Percentiles rank a stretch among this genome's conserved stretches.
These are phyloP conservation scores for Tolypocladium tropicale DNA, from an alignment of 2,329 filamentous ascomycete species.

Conservation along the genomic window DNA sequence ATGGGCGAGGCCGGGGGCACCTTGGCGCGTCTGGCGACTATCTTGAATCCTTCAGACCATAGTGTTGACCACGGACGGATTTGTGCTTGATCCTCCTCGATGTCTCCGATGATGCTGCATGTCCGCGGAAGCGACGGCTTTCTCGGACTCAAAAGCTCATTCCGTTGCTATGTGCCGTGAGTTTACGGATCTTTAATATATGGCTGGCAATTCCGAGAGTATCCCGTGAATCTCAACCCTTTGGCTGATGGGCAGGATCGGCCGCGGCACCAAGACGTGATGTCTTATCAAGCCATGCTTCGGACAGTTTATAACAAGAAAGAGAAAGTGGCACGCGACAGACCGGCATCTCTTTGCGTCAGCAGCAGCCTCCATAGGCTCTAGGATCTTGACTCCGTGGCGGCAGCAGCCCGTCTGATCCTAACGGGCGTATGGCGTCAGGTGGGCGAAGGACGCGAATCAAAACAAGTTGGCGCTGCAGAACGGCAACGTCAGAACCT, in stretches of 20 bases:
- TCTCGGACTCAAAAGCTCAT: background rate
- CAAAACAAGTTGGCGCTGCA: background rate
- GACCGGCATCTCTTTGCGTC: background rate
- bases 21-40: background rate
- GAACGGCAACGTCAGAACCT: background rate
- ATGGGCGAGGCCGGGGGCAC: background rate
- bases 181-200: background rate
- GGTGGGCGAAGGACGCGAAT: background rate
- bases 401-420: no score
- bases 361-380: background rate
- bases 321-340: background rate
- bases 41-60: background rate
- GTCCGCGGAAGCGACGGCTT: background rate
- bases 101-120: background rate
- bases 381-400: background rate
- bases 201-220: background rate
- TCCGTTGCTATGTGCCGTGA: background rate
- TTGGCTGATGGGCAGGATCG: background rate
- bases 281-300: background rate
- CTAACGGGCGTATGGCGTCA: background rate
- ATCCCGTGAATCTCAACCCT: background rate
- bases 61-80: background rate
- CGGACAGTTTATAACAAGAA: background rate
- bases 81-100: background rate
- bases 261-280: no score